Conservation (phyloP, 257 asterid species). For the Solanum ossicruentum region DNA sequence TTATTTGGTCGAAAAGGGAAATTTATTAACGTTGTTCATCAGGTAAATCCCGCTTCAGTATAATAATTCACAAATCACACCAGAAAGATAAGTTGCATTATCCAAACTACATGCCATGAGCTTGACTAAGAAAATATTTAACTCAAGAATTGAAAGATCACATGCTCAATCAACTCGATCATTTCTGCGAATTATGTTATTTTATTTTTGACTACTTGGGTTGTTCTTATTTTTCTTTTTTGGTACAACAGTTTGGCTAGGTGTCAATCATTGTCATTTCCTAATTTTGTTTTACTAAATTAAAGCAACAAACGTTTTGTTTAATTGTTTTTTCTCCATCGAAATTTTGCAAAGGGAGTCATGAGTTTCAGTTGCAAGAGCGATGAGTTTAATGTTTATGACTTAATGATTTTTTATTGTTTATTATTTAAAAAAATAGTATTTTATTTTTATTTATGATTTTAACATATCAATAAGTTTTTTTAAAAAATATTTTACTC, state of each 20-base stretch:
- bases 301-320: neutral
- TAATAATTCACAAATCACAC: neutral
- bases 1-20: neutral
- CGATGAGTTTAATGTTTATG: no score
- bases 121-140: neutral
- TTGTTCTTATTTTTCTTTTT: neutral
- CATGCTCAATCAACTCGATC: neutral
- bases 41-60: neutral
- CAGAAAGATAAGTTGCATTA: neutral
- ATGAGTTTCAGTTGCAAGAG: no score
- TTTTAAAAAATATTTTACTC: no score
- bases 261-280: neutral
- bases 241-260: neutral
- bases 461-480: no score
- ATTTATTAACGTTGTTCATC: neutral
- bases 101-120: neutral
- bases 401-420: no score
- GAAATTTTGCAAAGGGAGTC: neutral
- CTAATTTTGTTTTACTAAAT: neutral
- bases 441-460: no score
- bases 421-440: no score
- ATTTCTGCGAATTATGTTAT: neutral
- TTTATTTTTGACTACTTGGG: neutral
- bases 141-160: neutral
- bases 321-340: neutral